phyloP scores from a whole-genome alignment of 106 monocot species.

The Gastrodia elata region DNA sequence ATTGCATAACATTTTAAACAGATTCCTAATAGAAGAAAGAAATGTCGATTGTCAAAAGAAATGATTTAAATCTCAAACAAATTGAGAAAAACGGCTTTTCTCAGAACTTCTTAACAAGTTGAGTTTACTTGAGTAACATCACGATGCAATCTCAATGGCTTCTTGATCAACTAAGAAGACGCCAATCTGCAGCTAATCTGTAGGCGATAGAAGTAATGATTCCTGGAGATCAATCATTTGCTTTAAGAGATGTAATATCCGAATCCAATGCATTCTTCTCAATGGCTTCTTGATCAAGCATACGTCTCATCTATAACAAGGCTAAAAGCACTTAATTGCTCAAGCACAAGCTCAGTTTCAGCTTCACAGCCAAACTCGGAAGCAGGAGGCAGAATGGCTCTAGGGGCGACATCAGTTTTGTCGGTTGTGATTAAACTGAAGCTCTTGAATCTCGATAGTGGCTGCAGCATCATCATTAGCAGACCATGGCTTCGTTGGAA shows the following conservation, averaged over 20 bases:
- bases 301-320: background rate
- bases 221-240: too few relatives aligned
- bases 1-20: too few relatives aligned
- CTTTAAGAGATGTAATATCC: background rate
- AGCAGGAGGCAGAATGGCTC: background rate
- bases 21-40: too few relatives aligned
- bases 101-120: too few relatives aligned
- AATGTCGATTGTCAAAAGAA: too few relatives aligned
- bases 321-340: background rate
- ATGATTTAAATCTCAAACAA: too few relatives aligned
- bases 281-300: background rate
- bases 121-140: too few relatives aligned
- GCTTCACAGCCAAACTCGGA: background rate
- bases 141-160: too few relatives aligned
- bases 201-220: too few relatives aligned
- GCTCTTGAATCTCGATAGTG: background rate
- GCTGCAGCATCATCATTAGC: background rate
- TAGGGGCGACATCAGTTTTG: background rate
- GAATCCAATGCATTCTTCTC: background rate
- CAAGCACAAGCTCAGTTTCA: background rate
- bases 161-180: too few relatives aligned
- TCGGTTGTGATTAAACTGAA: background rate
- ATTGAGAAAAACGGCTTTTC: too few relatives aligned
- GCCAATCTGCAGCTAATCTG: too few relatives aligned
- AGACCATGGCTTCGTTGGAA: constrained; percentile 22